Conservation (phyloP, 257 asterid species). For the Plantago major region DNA sequence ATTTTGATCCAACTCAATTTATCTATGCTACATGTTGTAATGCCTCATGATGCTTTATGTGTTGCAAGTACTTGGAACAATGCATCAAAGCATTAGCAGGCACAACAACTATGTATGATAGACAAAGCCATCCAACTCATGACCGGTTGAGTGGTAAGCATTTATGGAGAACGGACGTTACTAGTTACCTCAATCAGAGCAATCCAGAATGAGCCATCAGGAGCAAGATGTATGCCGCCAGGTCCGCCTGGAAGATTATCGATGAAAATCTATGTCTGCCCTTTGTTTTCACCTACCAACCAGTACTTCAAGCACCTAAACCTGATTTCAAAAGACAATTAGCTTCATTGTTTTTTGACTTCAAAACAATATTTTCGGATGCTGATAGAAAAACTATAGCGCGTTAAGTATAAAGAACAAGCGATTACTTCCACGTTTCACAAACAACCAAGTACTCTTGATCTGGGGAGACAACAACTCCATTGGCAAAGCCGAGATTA, state of each 20-base stretch:
- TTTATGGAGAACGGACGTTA: no score
- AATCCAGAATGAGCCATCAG: conserved; percentile 75
- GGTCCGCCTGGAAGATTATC: conserved; percentile 60
- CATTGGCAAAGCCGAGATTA: conserved; percentile 56
- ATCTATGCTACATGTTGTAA: not conserved
- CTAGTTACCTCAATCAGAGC: conserved; percentile 47
- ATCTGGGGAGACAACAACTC: conserved; percentile 50
- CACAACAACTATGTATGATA: no score
- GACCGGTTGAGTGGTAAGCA: no score
- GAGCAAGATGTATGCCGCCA: conserved; percentile 70
- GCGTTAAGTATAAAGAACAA: not conserved
- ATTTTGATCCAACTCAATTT: no score
- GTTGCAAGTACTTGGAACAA: not conserved
- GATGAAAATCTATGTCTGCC: conserved; percentile 44
- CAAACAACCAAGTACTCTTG: conserved; percentile 61
- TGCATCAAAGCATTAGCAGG: no score
- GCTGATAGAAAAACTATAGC: not conserved
- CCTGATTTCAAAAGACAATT: conserved; percentile 24
- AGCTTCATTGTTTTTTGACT: not conserved
- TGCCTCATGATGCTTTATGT: not conserved
- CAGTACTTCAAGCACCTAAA: conserved; percentile 65
- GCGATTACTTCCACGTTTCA: conserved; percentile 57
- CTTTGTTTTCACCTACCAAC: conserved; percentile 47
- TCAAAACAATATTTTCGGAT: not conserved
- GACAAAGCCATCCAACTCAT: no score